Evolutionary conservation across 768 basidiomycete genomes (phyloP).

Genomic region (Tylopilus sp.): DNA sequence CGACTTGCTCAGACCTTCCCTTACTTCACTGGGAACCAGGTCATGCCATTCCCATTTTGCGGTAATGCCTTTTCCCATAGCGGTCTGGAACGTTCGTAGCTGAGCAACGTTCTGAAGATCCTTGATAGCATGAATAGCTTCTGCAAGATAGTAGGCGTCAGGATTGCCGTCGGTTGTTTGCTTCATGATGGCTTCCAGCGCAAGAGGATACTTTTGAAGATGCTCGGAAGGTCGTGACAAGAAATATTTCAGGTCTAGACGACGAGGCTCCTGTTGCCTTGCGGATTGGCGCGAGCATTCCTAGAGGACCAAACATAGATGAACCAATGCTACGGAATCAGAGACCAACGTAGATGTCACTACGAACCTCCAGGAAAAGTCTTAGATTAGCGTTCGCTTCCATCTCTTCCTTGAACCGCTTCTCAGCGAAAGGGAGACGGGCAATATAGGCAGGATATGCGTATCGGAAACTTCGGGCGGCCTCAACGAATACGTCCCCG

Average conservation of each 20-base stretch:
- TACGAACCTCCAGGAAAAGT: slow-evolving; percentile 76
- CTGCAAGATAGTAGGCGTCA: slow-evolving; percentile 77
- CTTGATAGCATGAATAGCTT: slow-evolving; percentile 82
- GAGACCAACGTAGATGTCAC: neutral
- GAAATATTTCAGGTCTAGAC: slow-evolving; percentile 62
- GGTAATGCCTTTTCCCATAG: slow-evolving; percentile 78
- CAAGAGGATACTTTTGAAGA: slow-evolving; percentile 67
- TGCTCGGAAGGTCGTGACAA: slow-evolving; percentile 61
- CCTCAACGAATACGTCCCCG: slow-evolving; percentile 85
- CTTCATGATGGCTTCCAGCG: slow-evolving; percentile 81
- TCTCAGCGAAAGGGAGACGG: slow-evolving; percentile 81
- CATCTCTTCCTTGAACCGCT: slow-evolving; percentile 80
- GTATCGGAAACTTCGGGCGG: slow-evolving; percentile 82
- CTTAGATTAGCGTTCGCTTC: slow-evolving; percentile 79
- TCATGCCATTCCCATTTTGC: slow-evolving; percentile 91
- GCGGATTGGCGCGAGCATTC: slow-evolving; percentile 42
- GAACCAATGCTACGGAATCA: neutral
- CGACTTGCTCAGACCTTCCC: slow-evolving; percentile 59
- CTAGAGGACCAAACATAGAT: slow-evolving; percentile 2
- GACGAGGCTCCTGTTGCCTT: slow-evolving; percentile 51
- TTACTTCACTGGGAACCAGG: slow-evolving; percentile 66
- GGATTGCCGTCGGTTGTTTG: slow-evolving; percentile 80
- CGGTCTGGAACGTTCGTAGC: slow-evolving; percentile 84
- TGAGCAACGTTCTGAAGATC: slow-evolving; percentile 79
- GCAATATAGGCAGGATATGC: slow-evolving; percentile 87